These are phyloP conservation scores for Aspergillus sojae DNA, from an alignment of 2,329 filamentous ascomycete species.

Conservation along the genomic window DNA sequence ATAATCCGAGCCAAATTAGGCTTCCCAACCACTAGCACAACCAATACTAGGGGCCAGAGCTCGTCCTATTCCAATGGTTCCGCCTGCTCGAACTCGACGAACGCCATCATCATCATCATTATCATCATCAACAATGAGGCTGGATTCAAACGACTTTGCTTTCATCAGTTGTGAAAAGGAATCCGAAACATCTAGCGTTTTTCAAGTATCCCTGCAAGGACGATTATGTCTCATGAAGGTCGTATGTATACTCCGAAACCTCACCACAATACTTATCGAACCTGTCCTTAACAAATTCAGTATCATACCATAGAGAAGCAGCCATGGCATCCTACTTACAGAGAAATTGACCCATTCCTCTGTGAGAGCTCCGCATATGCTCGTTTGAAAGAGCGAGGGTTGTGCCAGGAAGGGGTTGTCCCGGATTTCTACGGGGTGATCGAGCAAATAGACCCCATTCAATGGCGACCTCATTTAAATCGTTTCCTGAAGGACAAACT, in stretches of 20 bases:
- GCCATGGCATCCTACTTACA: background rate
- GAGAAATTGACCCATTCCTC: background rate
- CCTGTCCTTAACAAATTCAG: background rate
- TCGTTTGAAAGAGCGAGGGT: background rate
- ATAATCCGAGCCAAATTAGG: background rate
- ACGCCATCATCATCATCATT: too few species aligned
- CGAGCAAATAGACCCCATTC: background rate
- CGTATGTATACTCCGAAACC: background rate
- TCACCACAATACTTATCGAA: background rate
- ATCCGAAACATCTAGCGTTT: background rate
- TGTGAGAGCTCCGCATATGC: background rate
- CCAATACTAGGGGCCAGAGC: too few species aligned
- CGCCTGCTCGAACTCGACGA: too few species aligned
- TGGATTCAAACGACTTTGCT: background rate
- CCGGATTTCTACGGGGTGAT: background rate
- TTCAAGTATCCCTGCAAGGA: background rate
- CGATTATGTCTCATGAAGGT: background rate
- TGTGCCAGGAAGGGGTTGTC: background rate
- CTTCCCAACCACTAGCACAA: too few species aligned
- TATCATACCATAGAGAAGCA: background rate
- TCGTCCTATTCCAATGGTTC: too few species aligned
- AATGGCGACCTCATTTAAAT: background rate
- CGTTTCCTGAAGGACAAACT: background rate
- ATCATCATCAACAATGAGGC: background rate
- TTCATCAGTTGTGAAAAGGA: background rate